Conservation (phyloP, 78 protist genomes). For the Dictyostelium brefeldianum region DNA sequence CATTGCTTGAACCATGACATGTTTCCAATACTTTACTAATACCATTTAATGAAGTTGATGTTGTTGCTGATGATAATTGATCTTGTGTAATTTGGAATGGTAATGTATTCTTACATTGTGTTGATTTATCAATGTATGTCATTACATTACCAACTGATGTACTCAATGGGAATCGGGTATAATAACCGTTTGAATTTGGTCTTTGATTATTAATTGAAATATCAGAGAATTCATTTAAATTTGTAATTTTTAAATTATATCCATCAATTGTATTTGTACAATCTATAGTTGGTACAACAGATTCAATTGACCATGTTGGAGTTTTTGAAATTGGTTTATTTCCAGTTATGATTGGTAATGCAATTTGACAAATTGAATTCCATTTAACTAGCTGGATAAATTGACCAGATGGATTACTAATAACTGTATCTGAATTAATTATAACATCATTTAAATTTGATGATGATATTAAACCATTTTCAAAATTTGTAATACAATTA, state of each 20-base stretch:
- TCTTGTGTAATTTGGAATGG: not conserved
- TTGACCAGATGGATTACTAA: not conserved
- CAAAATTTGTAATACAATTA: not conserved
- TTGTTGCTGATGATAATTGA: not conserved
- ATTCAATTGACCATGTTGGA: too few species aligned
- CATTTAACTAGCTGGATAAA: not conserved
- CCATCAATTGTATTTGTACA: not conserved
- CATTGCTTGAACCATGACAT: slow-evolving; percentile 20
- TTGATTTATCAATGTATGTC: not conserved
- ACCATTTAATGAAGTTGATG: not conserved
- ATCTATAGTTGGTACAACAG: not conserved
- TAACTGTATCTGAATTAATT: not conserved
- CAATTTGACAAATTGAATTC: slow-evolving; percentile 1
- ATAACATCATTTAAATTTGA: not conserved
- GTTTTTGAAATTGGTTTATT: not conserved
- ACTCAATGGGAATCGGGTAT: not conserved
- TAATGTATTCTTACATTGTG: not conserved
- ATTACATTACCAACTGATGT: not conserved
- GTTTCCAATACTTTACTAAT: not conserved
- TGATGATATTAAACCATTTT: not conserved
- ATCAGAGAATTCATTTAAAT: not conserved
- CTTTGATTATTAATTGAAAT: not conserved
- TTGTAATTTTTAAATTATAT: not conserved
- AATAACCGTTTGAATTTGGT: not conserved
- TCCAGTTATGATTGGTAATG: not conserved